Conservation (phyloP, 2,329 filamentous ascomycete genomes). For the Cadophora luteo-olivacea region DNA sequence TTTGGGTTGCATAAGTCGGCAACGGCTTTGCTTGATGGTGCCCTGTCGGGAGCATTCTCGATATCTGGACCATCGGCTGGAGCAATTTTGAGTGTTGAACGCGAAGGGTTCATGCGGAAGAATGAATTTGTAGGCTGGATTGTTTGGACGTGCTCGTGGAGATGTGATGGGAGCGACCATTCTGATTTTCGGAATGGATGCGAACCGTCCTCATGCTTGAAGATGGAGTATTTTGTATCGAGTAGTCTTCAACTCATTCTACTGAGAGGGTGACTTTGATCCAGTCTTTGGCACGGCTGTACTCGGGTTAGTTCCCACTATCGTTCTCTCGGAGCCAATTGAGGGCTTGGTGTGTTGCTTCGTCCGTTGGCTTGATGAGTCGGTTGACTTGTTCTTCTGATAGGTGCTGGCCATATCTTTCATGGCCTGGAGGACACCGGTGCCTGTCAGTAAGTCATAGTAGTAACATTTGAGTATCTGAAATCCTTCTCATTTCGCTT, state of each 20-base stretch:
- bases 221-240: conserved; percentile 46
- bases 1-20: conserved; percentile 67
- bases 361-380: conserved; percentile 57
- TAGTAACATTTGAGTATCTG: too few relatives aligned
- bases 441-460: background rate
- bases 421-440: conserved; percentile 58
- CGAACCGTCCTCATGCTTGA: conserved; percentile 44
- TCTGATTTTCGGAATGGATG: conserved; percentile 34
- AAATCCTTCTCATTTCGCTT: too few relatives aligned
- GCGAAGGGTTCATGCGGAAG: conserved; percentile 50
- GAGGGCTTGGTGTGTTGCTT: conserved; percentile 58
- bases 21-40: conserved; percentile 16
- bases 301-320: conserved; percentile 48
- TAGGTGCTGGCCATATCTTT: conserved; percentile 62
- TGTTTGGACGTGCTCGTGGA: conserved; percentile 53
- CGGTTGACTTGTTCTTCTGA: conserved; percentile 56
- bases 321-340: conserved; percentile 63
- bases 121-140: conserved; percentile 66
- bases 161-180: conserved; percentile 50
- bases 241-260: conserved; percentile 51
- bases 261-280: conserved; percentile 54
- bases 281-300: conserved; percentile 63
- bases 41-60: background rate
- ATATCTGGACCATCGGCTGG: conserved; percentile 2
- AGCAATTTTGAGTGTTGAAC: conserved; percentile 37